Base-by-base conservation (phyloP, 306 rosid genomes). In the Macrotyloma uniflorum region DNA sequence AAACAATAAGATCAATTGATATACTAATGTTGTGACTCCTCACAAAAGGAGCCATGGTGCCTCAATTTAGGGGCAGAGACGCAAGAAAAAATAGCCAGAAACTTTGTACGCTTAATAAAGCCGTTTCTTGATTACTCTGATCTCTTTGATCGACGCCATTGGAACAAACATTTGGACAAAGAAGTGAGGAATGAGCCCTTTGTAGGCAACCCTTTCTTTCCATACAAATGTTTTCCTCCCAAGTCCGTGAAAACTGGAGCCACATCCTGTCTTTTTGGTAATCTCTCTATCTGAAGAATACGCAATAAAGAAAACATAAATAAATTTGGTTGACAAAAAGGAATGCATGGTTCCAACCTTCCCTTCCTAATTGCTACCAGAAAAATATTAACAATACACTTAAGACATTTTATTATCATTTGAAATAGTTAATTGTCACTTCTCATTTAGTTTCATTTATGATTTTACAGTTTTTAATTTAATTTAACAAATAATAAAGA, bases 201-300 rank as follows among this genome's bases (percentile, higher is more conserved):
- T 19, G 87, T 71, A 55, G 94, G 87, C 68, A 89, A 77, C 30
- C 90, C 98, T 82, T 83, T 90, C 89, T 85, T 91, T 55, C 97
- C 98, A 63, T 85, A 85, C 50, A 96, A 85, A 84, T 85, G 90
- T 78, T 96, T 96, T 64, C 98, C 96, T 80, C 88, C 96, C 87
- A 96, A 86, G 82, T 96, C 98, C 2, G 99, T 91, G 82, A 84
- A 89, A 50, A 78, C 83, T 14, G 99, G 98, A 85, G 85, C 88
- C 83, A 74, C 83, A 49, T 90, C 97, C 50, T 83, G 81, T 86
- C 87, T 93, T 90, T 86, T 83, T 83, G 33, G 69, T 77, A 70
- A 24, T 67, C 97, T 85, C 71, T 93, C 98, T 15, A 96, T 96
- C 99, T 96, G 91, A 86, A 84, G 65, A 77, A 78, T 70, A 65